Evolutionary conservation across 1,284 basidiomycete genomes (phyloP), one percentile per base, ranked within the genome.

Genomic region (Papiliotrema nemorosa): DNA sequence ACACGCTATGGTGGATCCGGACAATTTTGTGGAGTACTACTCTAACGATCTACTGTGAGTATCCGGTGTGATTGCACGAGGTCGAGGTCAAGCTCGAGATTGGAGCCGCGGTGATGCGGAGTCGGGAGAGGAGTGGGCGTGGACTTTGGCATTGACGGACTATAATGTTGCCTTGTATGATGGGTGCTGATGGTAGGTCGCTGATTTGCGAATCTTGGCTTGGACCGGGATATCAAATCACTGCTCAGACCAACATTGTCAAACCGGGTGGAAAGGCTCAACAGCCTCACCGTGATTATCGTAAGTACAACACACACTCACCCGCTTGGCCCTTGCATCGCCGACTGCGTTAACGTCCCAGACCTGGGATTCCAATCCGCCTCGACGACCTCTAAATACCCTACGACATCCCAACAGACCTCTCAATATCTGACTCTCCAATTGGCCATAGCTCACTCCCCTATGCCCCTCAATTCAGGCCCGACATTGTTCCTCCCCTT

Each of bases 191-290:
- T 31, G 29, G 25, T 24, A 39, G 49, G n/a, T 44, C 38, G 26
- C 14, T 45, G 21, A 25, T 48, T 3, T 50, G 44, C n/a, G 53
- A 55, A 22, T 44, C 53, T 20, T 55, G 53, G 53, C 45, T 55
- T 5, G 53, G 53, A 24, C 49, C 46, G 7, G 49, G 45, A n/a
- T 55, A 55, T 34, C 45, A 50, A 34, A 55, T 55, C 22, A 55
- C 53, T 13, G 35, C 53, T 13, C 34, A 33, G 20, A 48, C 43
- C 3, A 55, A 55, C 34, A 27, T 35, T 20, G 38, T 45, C 21
- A 33, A 37, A 12, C 24, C 42, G 12, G 53, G 50, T 10, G 49
- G 40, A 2, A 42, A 51, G 26, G 20, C 25, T 9, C 53, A 55
- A 34, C 38, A 31, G 3, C 33, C 38, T 9, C 53, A 55, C 22